These are phyloP conservation scores for Geosmithia flava DNA, from an alignment of 2,329 filamentous ascomycete genomes.

Conservation along the genomic window DNA sequence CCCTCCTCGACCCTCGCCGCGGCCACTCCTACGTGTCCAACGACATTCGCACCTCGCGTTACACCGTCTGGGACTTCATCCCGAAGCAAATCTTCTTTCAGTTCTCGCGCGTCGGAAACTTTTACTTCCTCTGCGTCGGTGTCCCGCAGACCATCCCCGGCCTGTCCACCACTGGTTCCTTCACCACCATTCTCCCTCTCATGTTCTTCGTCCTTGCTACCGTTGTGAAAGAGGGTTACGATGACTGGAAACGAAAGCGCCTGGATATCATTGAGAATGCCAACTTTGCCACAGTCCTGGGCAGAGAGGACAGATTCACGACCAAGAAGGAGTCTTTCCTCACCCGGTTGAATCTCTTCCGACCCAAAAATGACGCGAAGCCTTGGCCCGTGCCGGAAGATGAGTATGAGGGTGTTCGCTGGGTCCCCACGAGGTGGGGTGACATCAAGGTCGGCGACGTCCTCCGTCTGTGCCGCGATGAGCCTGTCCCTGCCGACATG, in stretches of 20 bases:
- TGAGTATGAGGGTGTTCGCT: slow-evolving; percentile 45
- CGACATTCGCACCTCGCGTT: slow-evolving; percentile 70
- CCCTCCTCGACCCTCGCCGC: slow-evolving; percentile 36
- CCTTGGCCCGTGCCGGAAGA: slow-evolving; percentile 29
- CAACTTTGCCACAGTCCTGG: slow-evolving; percentile 31
- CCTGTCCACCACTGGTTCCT: slow-evolving; percentile 62
- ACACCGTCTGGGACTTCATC: slow-evolving; percentile 73
- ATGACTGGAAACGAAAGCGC: slow-evolving; percentile 69
- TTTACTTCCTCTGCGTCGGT: slow-evolving; percentile 75
- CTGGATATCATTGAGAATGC: slow-evolving; percentile 74
- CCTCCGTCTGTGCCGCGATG: slow-evolving; percentile 48
- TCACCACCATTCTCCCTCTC: slow-evolving; percentile 62
- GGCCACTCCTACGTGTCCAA: slow-evolving; percentile 39
- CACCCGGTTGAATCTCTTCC: slow-evolving; percentile 19
- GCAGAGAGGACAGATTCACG: slow-evolving; percentile 19
- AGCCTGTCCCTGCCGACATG: slow-evolving; percentile 73
- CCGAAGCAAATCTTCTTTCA: slow-evolving; percentile 78
- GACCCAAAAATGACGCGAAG: slow-evolving; percentile 13
- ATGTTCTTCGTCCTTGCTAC: slow-evolving; percentile 70
- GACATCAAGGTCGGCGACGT: slow-evolving; percentile 37
- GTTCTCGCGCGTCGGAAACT: slow-evolving; percentile 77
- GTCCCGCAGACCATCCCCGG: slow-evolving; percentile 71
- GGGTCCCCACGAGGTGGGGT: slow-evolving; percentile 37
- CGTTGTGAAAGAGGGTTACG: slow-evolving; percentile 76
- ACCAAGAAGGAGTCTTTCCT: slow-evolving; percentile 11